Base-by-base conservation (phyloP, 371 early-diverging fungal species). In the Choanephora cucurbitarum region DNA sequence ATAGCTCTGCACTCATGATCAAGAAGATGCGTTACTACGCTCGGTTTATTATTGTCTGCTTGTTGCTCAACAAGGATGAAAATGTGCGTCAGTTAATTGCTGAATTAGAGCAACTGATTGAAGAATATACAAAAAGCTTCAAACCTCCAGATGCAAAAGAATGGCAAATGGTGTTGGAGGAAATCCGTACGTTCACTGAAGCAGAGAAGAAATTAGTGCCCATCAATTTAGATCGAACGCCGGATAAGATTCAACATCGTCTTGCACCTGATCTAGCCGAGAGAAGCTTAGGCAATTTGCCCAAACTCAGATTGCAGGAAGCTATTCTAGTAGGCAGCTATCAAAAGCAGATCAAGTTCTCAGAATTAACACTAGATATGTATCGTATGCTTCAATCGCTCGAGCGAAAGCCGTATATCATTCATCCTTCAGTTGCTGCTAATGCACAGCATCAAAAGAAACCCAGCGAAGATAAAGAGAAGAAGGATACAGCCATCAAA, bases 1-100 rank as follows among this genome's bases (percentile, higher is more conserved):
- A 22, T 69, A 95, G 93, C 49, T 85, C 94, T 9, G 90, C 91
- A 1, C 67, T 97, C 37, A 90, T 95, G 87, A 91, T 96, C 62
- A 98, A 98, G 67, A 95, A 95, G 57, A 84, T 98, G 62, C 87
- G 99, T 32, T 98, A 94, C 68, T 96, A 93, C 69, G 96, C 98
- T 0, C 86, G 99, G 13, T 97, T 94, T 71, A 95, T 95, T 39
- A 93, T 97, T 19, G 97, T 97, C 5, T 94, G 96, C 63, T 63
- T 98, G 57, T 77, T 97, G 33, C 73, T 95, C 57, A 94, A 94
- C 79, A 84, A 88, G 37, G 78, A 82, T 33, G 91, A 89, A 32
- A 82, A 86, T 48, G 90, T 92, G 57, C 75, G 86, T 22, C 81
- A 86, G 51, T 75, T 97, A 44, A 79, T 91, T 57, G 87, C 90